phyloP scores from a whole-genome alignment of 306 rosid genomes.

The Heteromeles arbutifolia region DNA sequence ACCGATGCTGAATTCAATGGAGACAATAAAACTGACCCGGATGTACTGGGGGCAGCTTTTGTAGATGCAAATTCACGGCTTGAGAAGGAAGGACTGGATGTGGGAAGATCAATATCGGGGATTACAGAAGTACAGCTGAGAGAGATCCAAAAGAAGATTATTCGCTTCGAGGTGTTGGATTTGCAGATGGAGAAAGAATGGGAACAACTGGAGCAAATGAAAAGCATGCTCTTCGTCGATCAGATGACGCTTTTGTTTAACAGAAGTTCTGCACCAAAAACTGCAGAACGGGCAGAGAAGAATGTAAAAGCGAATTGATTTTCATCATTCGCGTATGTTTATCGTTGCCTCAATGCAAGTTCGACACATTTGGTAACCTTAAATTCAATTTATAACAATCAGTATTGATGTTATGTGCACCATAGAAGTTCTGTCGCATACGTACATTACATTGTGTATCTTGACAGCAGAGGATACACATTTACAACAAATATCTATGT shows the following conservation, averaged over 20 bases:
- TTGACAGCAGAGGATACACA: neutral
- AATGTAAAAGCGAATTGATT: conserved; percentile 36
- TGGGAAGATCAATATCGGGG: conserved; percentile 59
- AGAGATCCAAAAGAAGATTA: conserved; percentile 59
- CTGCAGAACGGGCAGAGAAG: conserved; percentile 18
- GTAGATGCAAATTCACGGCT: conserved; percentile 50
- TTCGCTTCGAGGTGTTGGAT: conserved; percentile 56
- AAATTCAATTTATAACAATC: neutral
- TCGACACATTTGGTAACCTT: neutral
- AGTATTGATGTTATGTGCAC: neutral
- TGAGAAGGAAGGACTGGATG: conserved; percentile 56
- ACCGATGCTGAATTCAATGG: conserved; percentile 37
- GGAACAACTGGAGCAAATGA: conserved; percentile 68
- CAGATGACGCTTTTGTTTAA: conserved; percentile 55
- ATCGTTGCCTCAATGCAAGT: neutral
- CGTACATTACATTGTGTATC: neutral
- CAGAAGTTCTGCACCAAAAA: conserved; percentile 28
- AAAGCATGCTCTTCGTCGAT: conserved; percentile 60
- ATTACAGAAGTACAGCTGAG: conserved; percentile 64
- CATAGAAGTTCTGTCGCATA: no score
- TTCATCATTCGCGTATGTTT: neutral
- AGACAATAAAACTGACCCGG: conserved; percentile 8
- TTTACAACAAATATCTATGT: conserved; percentile 18
- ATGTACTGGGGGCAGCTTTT: conserved; percentile 29
- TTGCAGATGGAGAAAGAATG: conserved; percentile 68